Evolutionary conservation across 139 green algal species (phyloP).

Genomic region (Coelastrella sp.): DNA sequence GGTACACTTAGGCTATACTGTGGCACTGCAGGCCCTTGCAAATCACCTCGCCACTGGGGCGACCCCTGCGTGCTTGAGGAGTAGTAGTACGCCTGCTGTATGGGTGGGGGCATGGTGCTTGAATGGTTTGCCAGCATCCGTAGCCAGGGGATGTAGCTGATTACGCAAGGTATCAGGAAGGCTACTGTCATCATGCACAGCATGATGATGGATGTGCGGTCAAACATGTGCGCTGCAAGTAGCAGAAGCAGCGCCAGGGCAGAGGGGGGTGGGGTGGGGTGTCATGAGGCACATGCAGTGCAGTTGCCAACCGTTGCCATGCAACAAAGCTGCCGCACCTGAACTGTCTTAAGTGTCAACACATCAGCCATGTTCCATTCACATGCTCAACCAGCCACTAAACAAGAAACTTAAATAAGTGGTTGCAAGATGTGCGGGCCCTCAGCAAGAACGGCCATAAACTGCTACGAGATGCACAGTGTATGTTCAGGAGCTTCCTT

Average conservation of each 20-base stretch:
- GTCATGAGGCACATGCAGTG: neutral
- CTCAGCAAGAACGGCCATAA: too few species aligned
- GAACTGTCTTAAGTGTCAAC: too few species aligned
- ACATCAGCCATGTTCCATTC: too few species aligned
- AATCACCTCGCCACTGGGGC: neutral
- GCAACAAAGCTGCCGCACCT: too few species aligned
- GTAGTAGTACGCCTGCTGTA: neutral
- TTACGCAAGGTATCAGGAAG: conserved; percentile 60
- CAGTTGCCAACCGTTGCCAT: neutral
- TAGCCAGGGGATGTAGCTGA: conserved; percentile 53
- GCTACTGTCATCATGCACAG: conserved; percentile 64
- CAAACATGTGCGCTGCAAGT: conserved; percentile 59
- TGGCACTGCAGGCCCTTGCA: neutral
- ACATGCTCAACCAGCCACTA: too few species aligned
- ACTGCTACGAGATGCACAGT: neutral
- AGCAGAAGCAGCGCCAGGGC: neutral
- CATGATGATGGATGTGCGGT: conserved; percentile 60
- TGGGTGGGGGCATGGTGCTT: neutral
- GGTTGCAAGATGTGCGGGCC: too few species aligned
- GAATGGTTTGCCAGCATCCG: neutral
- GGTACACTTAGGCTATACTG: neutral
- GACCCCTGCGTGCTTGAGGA: neutral
- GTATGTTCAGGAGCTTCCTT: too few species aligned
- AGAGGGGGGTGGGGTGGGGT: neutral
- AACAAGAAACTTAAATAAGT: too few species aligned